phyloP scores from a whole-genome alignment of 208 protist genomes.

The Acanthamoeba lenticulata region DNA sequence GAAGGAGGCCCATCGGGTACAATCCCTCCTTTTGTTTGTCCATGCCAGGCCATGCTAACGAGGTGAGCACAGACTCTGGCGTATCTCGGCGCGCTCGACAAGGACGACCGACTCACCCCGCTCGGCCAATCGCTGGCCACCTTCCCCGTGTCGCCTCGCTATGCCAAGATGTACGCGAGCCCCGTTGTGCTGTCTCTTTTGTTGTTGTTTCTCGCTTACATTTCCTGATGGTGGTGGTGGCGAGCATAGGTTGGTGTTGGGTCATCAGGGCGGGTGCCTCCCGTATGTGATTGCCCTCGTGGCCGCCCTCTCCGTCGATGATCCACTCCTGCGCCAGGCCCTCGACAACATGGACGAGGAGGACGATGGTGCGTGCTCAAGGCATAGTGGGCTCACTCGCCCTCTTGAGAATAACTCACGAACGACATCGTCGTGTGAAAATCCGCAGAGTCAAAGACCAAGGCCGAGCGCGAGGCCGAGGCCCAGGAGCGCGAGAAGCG shows the following conservation, averaged over 20 bases:
- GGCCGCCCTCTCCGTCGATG: slow-evolving; percentile 79
- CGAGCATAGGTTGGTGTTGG: slow-evolving; percentile 75
- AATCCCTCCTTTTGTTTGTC: no score
- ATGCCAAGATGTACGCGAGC: slow-evolving; percentile 86
- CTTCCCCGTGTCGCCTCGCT: slow-evolving; percentile 89
- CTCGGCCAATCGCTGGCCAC: slow-evolving; percentile 75
- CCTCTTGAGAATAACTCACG: not conserved
- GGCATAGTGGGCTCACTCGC: no score
- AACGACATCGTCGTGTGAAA: not conserved
- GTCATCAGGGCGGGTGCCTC: slow-evolving; percentile 76
- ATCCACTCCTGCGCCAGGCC: slow-evolving; percentile 71
- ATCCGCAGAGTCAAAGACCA: not conserved
- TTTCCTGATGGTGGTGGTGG: not conserved
- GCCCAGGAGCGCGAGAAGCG: not conserved
- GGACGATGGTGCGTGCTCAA: not conserved
- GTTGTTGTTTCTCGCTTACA: not conserved
- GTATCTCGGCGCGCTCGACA: slow-evolving; percentile 83
- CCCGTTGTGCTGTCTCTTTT: not conserved
- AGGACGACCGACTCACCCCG: slow-evolving; percentile 73
- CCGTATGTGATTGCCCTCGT: slow-evolving; percentile 82
- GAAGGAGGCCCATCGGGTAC: slow-evolving; percentile 51
- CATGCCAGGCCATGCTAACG: no score
- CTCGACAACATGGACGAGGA: not conserved
- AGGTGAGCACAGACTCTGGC: slow-evolving; percentile 72
- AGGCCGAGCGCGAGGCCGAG: not conserved